Conservation (phyloP, 805 yeast species). For the Ogataea kodamae region DNA sequence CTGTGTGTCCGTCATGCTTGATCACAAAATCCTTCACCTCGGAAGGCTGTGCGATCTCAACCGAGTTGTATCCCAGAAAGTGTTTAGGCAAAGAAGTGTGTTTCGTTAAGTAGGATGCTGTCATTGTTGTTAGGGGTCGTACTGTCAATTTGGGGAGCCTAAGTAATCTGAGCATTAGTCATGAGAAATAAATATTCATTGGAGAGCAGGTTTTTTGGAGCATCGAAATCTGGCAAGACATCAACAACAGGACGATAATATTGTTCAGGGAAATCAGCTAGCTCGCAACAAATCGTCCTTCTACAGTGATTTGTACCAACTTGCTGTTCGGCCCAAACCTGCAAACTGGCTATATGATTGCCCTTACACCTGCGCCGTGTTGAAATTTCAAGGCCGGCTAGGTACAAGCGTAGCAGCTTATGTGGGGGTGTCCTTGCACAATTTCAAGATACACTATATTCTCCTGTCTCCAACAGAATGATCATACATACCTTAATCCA, state of each 20-base stretch:
- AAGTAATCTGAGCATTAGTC: constrained; percentile 12
- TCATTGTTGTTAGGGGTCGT: constrained; percentile 16
- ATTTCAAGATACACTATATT: no score
- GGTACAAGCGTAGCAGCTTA: no score
- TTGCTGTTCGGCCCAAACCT: background rate
- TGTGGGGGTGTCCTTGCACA: no score
- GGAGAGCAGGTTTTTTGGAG: background rate
- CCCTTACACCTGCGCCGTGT: no score
- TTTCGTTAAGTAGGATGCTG: constrained; percentile 17
- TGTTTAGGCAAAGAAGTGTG: constrained; percentile 54
- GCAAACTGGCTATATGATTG: no score
- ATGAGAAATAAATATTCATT: constrained; percentile 8
- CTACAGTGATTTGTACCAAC: background rate
- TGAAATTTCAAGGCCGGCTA: no score
- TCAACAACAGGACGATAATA: no score
- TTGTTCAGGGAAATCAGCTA: no score
- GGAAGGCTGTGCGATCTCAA: constrained; percentile 74
- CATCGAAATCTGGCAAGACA: no score
- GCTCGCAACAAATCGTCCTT: no score
- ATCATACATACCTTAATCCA: constrained; percentile 9
- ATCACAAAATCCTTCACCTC: constrained; percentile 79
- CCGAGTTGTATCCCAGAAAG: constrained; percentile 79
- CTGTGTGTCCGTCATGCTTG: constrained; percentile 90
- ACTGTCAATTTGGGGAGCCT: constrained; percentile 6
- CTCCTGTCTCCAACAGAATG: no score